Evolutionary conservation across 192 early-diverging fungal species (phyloP).

Genomic region (Ambispora gerdemannii): DNA sequence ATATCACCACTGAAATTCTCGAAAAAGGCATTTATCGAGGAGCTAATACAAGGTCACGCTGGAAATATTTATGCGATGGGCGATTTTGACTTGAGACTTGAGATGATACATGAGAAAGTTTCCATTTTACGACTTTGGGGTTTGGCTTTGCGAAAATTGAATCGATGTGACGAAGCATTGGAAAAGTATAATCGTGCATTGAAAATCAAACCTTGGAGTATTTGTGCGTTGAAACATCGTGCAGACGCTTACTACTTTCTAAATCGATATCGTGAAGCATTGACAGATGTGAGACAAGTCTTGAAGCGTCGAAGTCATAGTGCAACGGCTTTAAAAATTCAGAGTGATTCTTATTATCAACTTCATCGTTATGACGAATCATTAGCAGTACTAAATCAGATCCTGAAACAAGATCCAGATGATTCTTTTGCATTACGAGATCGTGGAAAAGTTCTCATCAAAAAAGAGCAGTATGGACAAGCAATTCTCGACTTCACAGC

Average conservation of each 20-base stretch:
- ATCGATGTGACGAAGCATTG: background rate
- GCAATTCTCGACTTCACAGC: background rate
- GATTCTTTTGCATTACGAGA: background rate
- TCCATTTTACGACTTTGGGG: background rate
- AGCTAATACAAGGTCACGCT: background rate
- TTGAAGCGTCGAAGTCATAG: background rate
- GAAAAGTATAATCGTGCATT: background rate
- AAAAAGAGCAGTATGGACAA: background rate
- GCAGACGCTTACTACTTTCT: background rate
- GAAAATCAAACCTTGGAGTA: slow-evolving; percentile 7
- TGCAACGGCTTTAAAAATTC: background rate
- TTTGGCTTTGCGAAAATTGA: background rate
- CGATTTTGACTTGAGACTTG: background rate
- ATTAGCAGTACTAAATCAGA: background rate
- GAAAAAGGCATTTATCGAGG: slow-evolving; percentile 1
- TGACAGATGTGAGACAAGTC: background rate
- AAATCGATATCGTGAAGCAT: background rate
- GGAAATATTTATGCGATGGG: slow-evolving; percentile 1
- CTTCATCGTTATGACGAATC: slow-evolving; percentile 1
- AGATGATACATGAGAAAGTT: background rate
- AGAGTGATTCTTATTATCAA: slow-evolving; percentile 8
- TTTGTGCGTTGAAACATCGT: background rate
- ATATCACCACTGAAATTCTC: background rate
- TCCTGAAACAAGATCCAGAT: background rate
- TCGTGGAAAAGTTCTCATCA: background rate